Evolutionary conservation across 108 stramenopile species (phyloP), one percentile per base, ranked within the genome.

Genomic region (Fistulifera pelliculosa): DNA sequence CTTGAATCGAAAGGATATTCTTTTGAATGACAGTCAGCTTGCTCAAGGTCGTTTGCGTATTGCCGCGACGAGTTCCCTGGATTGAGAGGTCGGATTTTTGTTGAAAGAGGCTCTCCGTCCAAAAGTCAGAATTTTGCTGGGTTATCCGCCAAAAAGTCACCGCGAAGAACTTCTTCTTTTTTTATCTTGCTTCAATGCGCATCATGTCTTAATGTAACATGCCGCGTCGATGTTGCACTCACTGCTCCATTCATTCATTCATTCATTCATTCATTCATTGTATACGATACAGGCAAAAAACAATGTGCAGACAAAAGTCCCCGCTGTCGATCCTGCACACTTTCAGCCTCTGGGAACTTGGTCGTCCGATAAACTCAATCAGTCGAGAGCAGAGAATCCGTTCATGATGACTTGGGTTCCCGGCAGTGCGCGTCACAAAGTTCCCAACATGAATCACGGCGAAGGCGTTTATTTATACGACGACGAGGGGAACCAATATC

Each of bases 341-440:
- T 77, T 70, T 27, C 52, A 77, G 47, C 76, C 76, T 22, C 42
- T 77, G 38, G 76, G 76, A 35, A 61, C 56, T 10, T 77, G 76
- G 76, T 38, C 69, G 17, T 60, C 71, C 15, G 71, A 69, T 4
- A 58, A 77, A 35, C 49, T 73, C 43, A 50, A 72, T 41, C 38
- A 52, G 27, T 67, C 65, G 23, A 63, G 72, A 48, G 41, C 45
- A 23, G 68, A 70, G 6, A 64, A 73, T 56, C 76, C 76, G 1
- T 77, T 74, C 27, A 62, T 77, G 51, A 69, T 75, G 68, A 77
- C 76, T 21, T 82, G 77, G 77, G 74, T 69, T 14, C 81, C 81
- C 7, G 53, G 58, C 41, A 42, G 49, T 10, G 61, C 64, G 12
- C 64, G 73, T 25, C 52, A 75, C 10, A 41, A 41, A 13, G 64